Conservation (phyloP, 768 basidiomycete species). For the Xanthoconium purpureum region DNA sequence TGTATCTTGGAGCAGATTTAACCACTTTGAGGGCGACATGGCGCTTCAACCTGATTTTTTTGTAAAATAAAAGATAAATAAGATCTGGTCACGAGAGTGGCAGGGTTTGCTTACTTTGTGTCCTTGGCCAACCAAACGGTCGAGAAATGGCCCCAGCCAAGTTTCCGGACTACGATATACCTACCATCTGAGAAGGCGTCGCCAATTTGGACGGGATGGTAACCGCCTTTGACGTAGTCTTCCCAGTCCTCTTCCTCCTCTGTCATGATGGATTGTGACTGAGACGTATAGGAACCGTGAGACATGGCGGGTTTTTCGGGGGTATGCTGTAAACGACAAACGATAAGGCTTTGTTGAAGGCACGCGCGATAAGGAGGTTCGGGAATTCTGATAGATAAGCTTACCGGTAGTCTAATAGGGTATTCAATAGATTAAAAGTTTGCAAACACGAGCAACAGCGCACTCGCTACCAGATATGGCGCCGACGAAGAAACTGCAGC, state of each 20-base stretch:
- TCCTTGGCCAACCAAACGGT: slow-evolving; percentile 91
- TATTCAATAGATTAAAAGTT: slow-evolving; percentile 13
- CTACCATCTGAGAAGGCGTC: slow-evolving; percentile 85
- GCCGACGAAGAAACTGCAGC: not conserved
- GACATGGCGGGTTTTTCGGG: slow-evolving; percentile 46
- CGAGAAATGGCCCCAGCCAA: slow-evolving; percentile 94
- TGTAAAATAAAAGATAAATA: slow-evolving; percentile 13
- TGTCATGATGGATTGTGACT: slow-evolving; percentile 75
- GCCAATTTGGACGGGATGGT: slow-evolving; percentile 93
- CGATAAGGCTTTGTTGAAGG: slow-evolving; percentile 29
- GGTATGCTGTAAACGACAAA: slow-evolving; percentile 35
- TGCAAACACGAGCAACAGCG: not conserved
- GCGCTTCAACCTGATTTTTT: slow-evolving; percentile 68
- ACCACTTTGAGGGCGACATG: slow-evolving; percentile 99
- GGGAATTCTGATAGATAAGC: slow-evolving; percentile 31
- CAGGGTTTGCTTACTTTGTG: slow-evolving; percentile 54
- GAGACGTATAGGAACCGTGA: slow-evolving; percentile 73
- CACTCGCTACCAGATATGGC: not conserved
- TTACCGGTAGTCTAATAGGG: slow-evolving; percentile 26
- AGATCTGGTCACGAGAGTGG: not conserved
- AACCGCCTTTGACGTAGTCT: slow-evolving; percentile 80
- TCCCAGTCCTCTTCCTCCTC: slow-evolving; percentile 94
- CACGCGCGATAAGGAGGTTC: slow-evolving; percentile 30
- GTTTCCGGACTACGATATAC: slow-evolving; percentile 89
- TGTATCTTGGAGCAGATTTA: slow-evolving; percentile 95